Conservation (phyloP, 768 basidiomycete genomes). For the Hypsizygus marmoreus region DNA sequence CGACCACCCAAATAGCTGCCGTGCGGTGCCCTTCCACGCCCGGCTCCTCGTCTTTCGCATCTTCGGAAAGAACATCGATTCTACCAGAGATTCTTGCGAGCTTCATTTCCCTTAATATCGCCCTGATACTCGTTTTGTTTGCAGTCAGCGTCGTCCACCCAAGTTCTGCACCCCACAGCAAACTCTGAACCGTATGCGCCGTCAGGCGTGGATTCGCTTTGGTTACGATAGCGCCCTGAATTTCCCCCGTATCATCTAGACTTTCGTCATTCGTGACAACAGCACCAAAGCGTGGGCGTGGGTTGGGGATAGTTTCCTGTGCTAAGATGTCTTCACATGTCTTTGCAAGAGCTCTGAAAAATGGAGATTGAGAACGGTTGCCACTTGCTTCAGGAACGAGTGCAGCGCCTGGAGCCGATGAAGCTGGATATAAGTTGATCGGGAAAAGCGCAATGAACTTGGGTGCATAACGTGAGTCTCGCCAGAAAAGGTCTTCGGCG, state of each 20-base stretch:
- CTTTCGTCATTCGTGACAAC: conserved; percentile 11
- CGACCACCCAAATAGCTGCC: conserved; percentile 66
- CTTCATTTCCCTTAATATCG: conserved; percentile 70
- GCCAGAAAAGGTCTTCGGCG: conserved; percentile 58
- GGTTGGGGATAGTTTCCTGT: conserved; percentile 42
- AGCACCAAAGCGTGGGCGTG: conserved; percentile 27
- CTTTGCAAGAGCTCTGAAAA: conserved; percentile 49
- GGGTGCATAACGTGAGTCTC: conserved; percentile 54
- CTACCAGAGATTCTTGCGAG: conserved; percentile 34
- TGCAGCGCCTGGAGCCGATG: conserved; percentile 15
- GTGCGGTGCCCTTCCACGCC: conserved; percentile 16
- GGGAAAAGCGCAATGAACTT: conserved; percentile 61
- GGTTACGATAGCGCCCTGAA: conserved; percentile 55
- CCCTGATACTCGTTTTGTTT: conserved; percentile 76
- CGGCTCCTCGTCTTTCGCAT: conserved; percentile 5
- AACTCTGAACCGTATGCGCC: conserved; percentile 73
- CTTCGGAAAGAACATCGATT: conserved; percentile 26
- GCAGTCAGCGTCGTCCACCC: conserved; percentile 90
- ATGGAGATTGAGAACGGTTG: conserved; percentile 25
- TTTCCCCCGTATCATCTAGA: conserved; percentile 32
- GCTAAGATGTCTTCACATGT: conserved; percentile 59
- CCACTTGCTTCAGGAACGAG: conserved; percentile 6
- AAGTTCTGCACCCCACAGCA: conserved; percentile 65
- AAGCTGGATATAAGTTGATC: conserved; percentile 50
- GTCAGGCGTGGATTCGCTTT: conserved; percentile 64